Conservation (phyloP, 2,329 filamentous ascomycete species). For the Hirsutella thompsonii region DNA sequence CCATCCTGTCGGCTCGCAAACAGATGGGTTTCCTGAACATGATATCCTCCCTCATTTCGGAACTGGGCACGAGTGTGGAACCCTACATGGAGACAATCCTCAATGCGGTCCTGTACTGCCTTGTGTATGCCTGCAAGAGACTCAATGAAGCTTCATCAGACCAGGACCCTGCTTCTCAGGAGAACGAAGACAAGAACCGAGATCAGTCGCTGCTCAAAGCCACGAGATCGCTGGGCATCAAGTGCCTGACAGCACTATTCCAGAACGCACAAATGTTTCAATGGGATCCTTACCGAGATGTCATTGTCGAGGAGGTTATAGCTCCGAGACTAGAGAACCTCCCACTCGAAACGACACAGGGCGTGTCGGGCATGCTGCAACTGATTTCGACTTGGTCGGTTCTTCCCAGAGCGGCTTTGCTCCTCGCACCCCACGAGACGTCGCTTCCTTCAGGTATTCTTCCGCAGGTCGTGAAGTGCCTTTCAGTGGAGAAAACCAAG, state of each 20-base stretch:
- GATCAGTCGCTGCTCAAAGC: conserved; percentile 48
- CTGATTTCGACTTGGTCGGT: conserved; percentile 73
- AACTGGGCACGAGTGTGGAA: conserved; percentile 61
- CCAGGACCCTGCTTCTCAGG: conserved; percentile 21
- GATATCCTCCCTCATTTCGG: conserved; percentile 74
- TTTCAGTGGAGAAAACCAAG: conserved; percentile 62
- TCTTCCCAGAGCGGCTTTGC: conserved; percentile 50
- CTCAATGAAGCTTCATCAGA: conserved; percentile 30
- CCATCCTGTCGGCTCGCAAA: conserved; percentile 56
- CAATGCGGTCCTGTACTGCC: conserved; percentile 69
- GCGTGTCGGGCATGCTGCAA: conserved; percentile 69
- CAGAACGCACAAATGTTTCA: conserved; percentile 56
- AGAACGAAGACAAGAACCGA: conserved; percentile 29
- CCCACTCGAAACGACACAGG: conserved; percentile 75
- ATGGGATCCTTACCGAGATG: conserved; percentile 58
- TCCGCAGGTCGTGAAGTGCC: conserved; percentile 55
- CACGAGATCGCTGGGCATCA: conserved; percentile 61
- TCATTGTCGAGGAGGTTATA: conserved; percentile 64
- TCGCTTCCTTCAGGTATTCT: conserved; percentile 49
- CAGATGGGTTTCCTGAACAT: conserved; percentile 89
- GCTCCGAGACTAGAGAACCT: conserved; percentile 67
- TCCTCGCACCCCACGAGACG: conserved; percentile 37
- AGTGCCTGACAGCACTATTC: conserved; percentile 71
- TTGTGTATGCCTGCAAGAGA: conserved; percentile 55
- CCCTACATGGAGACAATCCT: conserved; percentile 57